Evolutionary conservation across 345 rosid species (phyloP), one percentile per base, ranked within the genome.

Genomic region (Eutrema heterophyllum): DNA sequence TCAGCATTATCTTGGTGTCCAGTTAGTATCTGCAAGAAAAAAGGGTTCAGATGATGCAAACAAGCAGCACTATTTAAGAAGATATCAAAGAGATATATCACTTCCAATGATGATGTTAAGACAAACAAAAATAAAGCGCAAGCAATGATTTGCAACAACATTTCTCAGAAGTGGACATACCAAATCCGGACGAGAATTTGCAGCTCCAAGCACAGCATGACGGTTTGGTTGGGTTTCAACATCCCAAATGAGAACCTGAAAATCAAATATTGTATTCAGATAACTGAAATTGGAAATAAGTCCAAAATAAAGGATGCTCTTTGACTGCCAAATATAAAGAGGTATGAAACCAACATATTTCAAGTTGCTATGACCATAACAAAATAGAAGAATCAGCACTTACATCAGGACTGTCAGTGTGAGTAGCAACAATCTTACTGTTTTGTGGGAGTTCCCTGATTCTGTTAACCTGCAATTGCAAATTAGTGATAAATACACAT

Each of bases 1-100:
- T 96, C 99, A 43, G 99, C 99, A 90, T 96, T 96, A 71, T 96
- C 99, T 80, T 85, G 91, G 81, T 96, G 99, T 46, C 99, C 99
- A 38, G 97, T 92, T 82, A 96, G 83, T 79, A 92, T 87, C 99
- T 96, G 86, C 78, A 83, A 45, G 63, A 82, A 53, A 63, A 69
- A 21, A 26, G 26, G 71, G 70, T n/a, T 61, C 70, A 73, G 68
- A 24, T 41, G 49, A 40, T 21, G 49, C 33, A 60, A 48, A 36
- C 32, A 69, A 54, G 35, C 49, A 51, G 59, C 38, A 64, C 39
- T 53, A 16, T 14, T 10, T 8, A 71, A 27, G 11, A 64, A 76
- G 39, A 35, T 53, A 53, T 15, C 35, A 54, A 50, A 32, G 4
- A 49, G 36, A 58, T 35, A 36, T 9, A 13, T 38, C 16, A 45